Conservation (phyloP, 2,329 filamentous ascomycete species). For the Fusarium sp. region DNA sequence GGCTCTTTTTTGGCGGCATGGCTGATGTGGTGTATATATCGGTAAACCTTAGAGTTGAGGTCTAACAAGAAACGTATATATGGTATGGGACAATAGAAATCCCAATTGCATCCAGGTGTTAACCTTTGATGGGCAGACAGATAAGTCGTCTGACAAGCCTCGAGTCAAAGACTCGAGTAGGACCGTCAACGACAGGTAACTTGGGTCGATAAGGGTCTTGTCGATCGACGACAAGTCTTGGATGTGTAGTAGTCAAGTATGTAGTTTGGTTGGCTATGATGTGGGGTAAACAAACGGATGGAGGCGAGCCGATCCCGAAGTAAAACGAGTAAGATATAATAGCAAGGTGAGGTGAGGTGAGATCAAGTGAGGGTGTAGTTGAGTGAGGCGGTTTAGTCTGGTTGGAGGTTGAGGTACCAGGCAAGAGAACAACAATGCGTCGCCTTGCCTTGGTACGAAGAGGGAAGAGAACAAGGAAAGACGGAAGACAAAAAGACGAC, state of each 20-base stretch:
- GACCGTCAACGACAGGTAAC: conserved; percentile 14
- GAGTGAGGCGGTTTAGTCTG: conserved; percentile 17
- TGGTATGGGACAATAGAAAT: conserved; percentile 15
- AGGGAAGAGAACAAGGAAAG: conserved; percentile 29
- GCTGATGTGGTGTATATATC: conserved; percentile 12
- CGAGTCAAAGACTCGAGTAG: conserved; percentile 3
- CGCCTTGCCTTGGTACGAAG: conserved; percentile 11
- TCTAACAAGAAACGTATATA: conserved; percentile 44
- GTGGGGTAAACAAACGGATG: conserved; percentile 42
- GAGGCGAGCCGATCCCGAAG: conserved; percentile 30
- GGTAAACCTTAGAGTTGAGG: conserved; percentile 5
- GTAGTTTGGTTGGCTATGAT: conserved; percentile 39
- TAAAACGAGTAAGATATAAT: conserved; percentile 4
- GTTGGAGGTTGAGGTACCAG: conserved; percentile 28
- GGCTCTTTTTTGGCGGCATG: conserved; percentile 49
- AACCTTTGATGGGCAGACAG: not conserved
- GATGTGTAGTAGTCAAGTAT: not conserved
- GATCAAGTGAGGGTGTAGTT: conserved; percentile 8
- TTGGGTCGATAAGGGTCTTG: conserved; percentile 38
- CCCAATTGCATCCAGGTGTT: conserved; percentile 3
- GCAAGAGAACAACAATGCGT: conserved; percentile 10
- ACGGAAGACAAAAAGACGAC: conserved; percentile 41
- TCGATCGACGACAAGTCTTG: conserved; percentile 38
- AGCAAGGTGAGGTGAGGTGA: not conserved
- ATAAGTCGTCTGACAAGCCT: not conserved